Base-by-base conservation (phyloP, 805 yeast species). In the Debaryomyces tyrocola region DNA sequence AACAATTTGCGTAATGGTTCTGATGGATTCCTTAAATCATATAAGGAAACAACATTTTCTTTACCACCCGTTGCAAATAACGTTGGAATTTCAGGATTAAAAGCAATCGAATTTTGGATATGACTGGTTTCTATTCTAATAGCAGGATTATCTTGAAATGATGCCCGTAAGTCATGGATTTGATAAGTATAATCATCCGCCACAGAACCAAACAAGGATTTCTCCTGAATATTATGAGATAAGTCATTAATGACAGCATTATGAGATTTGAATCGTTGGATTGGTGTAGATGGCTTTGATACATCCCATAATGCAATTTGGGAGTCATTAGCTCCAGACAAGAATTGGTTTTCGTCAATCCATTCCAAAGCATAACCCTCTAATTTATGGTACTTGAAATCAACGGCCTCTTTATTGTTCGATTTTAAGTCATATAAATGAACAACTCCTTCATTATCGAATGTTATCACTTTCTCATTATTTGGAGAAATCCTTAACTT, bases 301-400 rank as follows among this genome's bases (percentile, higher is more conserved):
- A 79, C 56, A 52, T 85, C 86, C 96, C 96, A 89, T 34, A 84
- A 58, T 0, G 88, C 88, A 37, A 88, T 79, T 21, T 79, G 78
- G 12, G 77, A 64, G 61, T 88, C 96, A 49, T 79, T 82, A 4
- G 89, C 75, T 1, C 88, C 87, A 1, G 90, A 74, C 10, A 83
- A 67, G 27, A 90, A 73, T 48, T 64, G 64, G 6, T 43, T 33
- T 34, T 77, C 70, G 21, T 63, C 64, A 46, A 78, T 69, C 95
- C 96, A 89, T 50, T 84, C 83, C 41, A 90, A 64, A 2, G 85
- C 87, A 58, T 74, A 82, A 1, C 95, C 96, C 54, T 84, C 90
- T 45, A 67, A 71, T 10, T 70, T 66, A 65, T 89, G 96, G 57
- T 70, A 78, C 49, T 75, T 74, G 43, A 80, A 74, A 40, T 67